phyloP scores from a whole-genome alignment of 768 basidiomycete species.

The Leccinum longicurvipes region DNA sequence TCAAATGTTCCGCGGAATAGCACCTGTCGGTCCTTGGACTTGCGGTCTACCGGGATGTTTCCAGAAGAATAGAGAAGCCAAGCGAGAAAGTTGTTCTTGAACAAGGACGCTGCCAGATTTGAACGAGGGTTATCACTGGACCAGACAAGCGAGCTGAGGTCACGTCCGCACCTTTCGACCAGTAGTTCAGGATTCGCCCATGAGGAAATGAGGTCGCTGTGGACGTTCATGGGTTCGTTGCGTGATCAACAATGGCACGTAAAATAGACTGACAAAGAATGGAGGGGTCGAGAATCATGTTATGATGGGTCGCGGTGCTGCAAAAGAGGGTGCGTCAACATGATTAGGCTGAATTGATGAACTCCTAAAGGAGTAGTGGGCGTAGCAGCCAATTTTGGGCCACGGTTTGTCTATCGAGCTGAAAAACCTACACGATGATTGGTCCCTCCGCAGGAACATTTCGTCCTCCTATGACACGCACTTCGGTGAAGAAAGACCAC shows the following conservation, averaged over 20 bases:
- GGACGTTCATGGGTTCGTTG: conserved; percentile 18
- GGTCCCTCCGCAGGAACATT: conserved; percentile 86
- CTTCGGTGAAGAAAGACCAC: conserved; percentile 84
- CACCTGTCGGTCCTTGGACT: conserved; percentile 85
- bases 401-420: background rate
- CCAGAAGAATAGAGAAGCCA: conserved; percentile 84
- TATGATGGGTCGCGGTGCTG: conserved; percentile 86
- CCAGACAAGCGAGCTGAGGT: conserved; percentile 10
- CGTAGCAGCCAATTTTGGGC: conserved; percentile 1
- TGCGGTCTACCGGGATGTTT: conserved; percentile 97
- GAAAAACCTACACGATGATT: conserved; percentile 78
- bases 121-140: conserved; percentile 10
- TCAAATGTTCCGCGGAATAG: conserved; percentile 90
- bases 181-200: conserved; percentile 78
- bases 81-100: conserved; percentile 69
- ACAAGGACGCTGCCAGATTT: conserved; percentile 59
- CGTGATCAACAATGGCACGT: conserved; percentile 12
- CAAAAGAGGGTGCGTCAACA: conserved; percentile 13
- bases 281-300: conserved; percentile 92
- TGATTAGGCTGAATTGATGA: background rate
- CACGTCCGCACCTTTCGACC: conserved; percentile 77
- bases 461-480: conserved; percentile 82
- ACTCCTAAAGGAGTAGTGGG: background rate
- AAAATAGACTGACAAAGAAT: conserved; percentile 61
- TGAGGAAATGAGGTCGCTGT: conserved; percentile 82